These are phyloP conservation scores for Didymella sp. DNA, from an alignment of 2,329 filamentous ascomycete species.

Conservation along the genomic window DNA sequence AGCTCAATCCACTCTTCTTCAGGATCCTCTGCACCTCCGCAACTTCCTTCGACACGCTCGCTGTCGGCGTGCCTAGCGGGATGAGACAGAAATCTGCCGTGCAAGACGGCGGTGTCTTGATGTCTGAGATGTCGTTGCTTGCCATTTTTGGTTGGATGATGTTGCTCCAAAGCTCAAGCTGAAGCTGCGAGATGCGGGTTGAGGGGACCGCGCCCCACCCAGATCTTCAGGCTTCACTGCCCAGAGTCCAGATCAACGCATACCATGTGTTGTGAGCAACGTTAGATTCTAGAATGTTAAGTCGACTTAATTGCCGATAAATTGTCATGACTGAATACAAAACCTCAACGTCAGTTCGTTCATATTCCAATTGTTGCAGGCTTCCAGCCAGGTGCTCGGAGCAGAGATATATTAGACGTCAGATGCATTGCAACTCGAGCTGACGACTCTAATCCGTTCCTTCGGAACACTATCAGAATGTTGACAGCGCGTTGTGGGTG, in stretches of 20 bases:
- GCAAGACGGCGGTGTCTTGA: constrained; percentile 72
- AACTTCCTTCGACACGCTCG: constrained; percentile 69
- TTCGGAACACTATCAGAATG: neutral
- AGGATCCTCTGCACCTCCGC: constrained; percentile 88
- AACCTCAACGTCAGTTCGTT: too few relatives aligned
- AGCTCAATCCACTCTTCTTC: constrained; percentile 78
- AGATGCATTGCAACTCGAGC: too few relatives aligned
- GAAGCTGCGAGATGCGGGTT: constrained; percentile 1
- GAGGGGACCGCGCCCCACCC: neutral
- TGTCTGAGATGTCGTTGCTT: constrained; percentile 28
- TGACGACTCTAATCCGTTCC: neutral
- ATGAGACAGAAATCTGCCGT: constrained; percentile 93
- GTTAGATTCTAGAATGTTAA: neutral
- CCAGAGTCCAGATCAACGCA: neutral
- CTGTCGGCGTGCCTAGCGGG: constrained; percentile 68
- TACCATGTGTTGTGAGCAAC: neutral
- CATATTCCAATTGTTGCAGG: too few relatives aligned
- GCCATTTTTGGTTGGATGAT: constrained; percentile 29
- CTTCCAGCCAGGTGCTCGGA: too few relatives aligned
- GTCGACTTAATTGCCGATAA: too few relatives aligned
- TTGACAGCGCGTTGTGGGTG: neutral
- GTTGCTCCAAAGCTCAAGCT: constrained; percentile 6
- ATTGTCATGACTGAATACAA: too few relatives aligned
- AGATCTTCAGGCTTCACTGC: neutral
- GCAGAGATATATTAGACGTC: too few relatives aligned